These are phyloP conservation scores for Tritrichomonas foetus DNA, from an alignment of 208 protist genomes.

Conservation along the genomic window DNA sequence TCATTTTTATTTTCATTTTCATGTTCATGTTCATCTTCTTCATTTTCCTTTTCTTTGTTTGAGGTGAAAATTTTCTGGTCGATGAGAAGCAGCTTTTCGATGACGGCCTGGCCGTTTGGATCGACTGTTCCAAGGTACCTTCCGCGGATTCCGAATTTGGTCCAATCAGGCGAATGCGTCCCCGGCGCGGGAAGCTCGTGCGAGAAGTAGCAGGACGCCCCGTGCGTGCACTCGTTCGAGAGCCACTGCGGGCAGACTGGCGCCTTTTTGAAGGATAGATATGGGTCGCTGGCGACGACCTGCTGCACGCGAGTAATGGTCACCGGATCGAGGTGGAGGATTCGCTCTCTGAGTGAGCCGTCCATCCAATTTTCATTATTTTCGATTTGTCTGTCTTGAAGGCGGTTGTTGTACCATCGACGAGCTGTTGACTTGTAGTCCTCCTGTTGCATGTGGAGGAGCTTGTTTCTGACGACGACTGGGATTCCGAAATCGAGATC, in stretches of 20 bases:
- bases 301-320: background rate
- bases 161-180: background rate
- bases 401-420: slow-evolving; percentile 7
- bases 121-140: background rate
- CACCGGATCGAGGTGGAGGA: background rate
- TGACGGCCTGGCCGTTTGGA: background rate
- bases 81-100: background rate
- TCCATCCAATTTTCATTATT: slow-evolving; percentile 3
- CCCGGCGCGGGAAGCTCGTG: background rate
- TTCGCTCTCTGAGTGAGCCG: background rate
- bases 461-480: slow-evolving; percentile 17
- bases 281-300: background rate
- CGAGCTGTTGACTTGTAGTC: background rate
- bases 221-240: background rate
- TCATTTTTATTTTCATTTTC: background rate
- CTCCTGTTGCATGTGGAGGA: background rate
- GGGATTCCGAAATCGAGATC: slow-evolving; percentile 34
- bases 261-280: background rate
- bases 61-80: background rate
- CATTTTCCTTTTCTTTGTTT: background rate
- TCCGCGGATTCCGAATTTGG: background rate
- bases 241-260: background rate
- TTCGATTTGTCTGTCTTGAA: background rate
- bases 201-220: background rate
- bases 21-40: background rate